Base-by-base conservation (phyloP, 129 eudicot species). In the Arctium minus region DNA sequence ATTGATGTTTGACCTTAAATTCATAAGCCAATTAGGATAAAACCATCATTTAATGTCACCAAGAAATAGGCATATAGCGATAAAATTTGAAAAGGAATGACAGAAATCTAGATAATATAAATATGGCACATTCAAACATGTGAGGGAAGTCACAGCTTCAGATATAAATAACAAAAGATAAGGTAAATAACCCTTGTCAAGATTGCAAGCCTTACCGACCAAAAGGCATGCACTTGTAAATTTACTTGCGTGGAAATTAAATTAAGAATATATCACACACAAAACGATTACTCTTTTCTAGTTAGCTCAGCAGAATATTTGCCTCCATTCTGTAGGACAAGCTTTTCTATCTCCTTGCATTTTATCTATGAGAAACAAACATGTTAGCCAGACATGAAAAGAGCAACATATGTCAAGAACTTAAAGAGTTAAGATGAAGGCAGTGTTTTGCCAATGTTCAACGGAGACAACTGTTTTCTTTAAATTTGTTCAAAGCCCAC, bases 261-360 rank as follows among this genome's bases (percentile, higher is more conserved):
- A 48, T 48, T 13, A 79, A 92, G 98, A 97, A 95, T 95, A 95
- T 95, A 91, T 92, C 93, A 78, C 97, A 95, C 53, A 95, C 78
- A 64, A 95, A 84, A 90, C 92, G 98, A 53, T 97, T 89, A 89
- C 93, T 89, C 81, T 81, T 85, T 87, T n/a, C 73, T 92, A 18
- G 96, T 95, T 48, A 95, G 89, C 69, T 95, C 97, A 86, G 97
- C 92, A 86, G 98, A 95, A 86, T 92, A 95, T 76, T 78, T 89
- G 82, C 98, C 98, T n/a, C 97, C 97, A 88, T 95, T 88, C 85
- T 92, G 93, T 68, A 69, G 8, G 70, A 88, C 86, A 73, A 89
- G 85, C 86, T 91, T 88, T 86, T 88, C 93, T 81, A 92, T 86
- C 83, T 86, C 91, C 93, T 92, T 95, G 84, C 92, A 87, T 84